A percentile compares a stretch with the other conserved stretches of the same genome.
phyloP scores from a whole-genome alignment of 1,139 yeast genomes.

The Zygosaccharomyces pseudobailii region DNA sequence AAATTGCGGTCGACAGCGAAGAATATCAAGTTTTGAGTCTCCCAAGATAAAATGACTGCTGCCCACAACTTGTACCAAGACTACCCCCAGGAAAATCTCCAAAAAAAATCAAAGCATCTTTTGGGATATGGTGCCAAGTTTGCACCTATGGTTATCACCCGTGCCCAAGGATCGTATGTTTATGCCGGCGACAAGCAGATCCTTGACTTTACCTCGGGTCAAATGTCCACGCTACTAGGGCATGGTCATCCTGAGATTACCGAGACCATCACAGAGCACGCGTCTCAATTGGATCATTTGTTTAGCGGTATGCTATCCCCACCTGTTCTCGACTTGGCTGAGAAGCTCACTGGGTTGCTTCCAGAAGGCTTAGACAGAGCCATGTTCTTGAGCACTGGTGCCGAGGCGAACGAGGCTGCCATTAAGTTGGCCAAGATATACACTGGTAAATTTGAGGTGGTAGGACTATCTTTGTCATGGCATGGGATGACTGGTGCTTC shows the following conservation, averaged over 20 bases:
- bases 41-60: background rate
- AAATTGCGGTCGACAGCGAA: background rate
- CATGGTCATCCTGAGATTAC: constrained; percentile 27
- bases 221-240: constrained; percentile 29
- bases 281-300: constrained; percentile 24
- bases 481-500: constrained; percentile 33
- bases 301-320: constrained; percentile 29
- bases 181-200: constrained; percentile 22
- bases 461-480: constrained; percentile 30
- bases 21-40: background rate
- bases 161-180: constrained; percentile 57
- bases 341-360: constrained; percentile 18
- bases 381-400: constrained; percentile 27
- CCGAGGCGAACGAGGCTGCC: constrained; percentile 27
- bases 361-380: constrained; percentile 27
- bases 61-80: background rate
- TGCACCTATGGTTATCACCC: constrained; percentile 98
- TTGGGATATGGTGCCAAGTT: constrained; percentile 46
- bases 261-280: constrained; percentile 18
- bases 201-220: constrained; percentile 30
- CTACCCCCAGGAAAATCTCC: constrained; percentile 3
- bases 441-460: constrained; percentile 28
- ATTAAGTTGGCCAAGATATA: constrained; percentile 26
- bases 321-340: constrained; percentile 27
- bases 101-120: constrained; percentile 4